These are phyloP conservation scores for Oxyria digyna DNA, from an alignment of 148 eudicot species.

Conservation along the genomic window DNA sequence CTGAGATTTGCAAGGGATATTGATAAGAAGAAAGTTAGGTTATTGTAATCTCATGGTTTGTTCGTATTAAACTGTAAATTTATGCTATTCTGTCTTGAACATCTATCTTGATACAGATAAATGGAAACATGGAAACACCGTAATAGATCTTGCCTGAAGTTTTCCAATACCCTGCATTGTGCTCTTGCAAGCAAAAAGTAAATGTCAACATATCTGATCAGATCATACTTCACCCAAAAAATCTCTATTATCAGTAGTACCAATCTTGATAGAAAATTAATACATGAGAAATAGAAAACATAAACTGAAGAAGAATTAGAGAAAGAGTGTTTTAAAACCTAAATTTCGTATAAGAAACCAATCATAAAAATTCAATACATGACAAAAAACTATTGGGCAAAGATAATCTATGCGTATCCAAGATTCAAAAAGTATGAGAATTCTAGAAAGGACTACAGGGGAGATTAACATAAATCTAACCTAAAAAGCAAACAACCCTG, in stretches of 20 bases:
- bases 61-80: no score
- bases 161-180: no score
- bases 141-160: no score
- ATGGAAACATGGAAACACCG: no score
- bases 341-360: background rate
- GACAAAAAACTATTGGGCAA: background rate
- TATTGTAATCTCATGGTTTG: no score
- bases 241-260: background rate
- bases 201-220: background rate
- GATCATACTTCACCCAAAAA: background rate
- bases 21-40: no score
- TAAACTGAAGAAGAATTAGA: background rate
- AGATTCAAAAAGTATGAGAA: background rate
- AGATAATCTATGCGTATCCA: background rate
- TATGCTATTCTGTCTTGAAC: no score
- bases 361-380: background rate
- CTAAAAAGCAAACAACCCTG: background rate
- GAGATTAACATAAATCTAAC: background rate
- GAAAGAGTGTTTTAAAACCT: background rate
- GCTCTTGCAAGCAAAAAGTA: no score
- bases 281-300: background rate
- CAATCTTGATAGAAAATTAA: background rate
- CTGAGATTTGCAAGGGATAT: no score
- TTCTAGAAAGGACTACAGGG: background rate
- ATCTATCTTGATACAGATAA: no score